Conservation (phyloP, 2,329 filamentous ascomycete genomes). For the Ceratocystiopsis sp. region DNA sequence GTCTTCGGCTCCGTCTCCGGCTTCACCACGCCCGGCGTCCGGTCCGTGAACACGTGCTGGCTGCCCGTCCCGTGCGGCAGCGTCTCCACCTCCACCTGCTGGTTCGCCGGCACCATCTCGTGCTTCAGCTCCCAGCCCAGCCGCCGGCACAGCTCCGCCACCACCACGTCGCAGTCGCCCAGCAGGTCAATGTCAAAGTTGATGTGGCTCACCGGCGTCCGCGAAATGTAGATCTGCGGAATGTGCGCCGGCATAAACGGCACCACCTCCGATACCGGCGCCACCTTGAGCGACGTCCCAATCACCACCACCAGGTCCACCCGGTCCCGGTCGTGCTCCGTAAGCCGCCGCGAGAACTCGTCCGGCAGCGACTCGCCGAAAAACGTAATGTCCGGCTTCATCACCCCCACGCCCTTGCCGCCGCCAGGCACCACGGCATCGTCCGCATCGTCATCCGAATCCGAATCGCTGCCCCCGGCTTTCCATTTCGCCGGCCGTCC, state of each 20-base stretch:
- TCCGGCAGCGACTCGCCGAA: slow-evolving; percentile 84
- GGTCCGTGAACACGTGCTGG: slow-evolving; percentile 24
- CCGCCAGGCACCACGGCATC: slow-evolving; percentile 50
- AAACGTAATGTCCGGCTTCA: slow-evolving; percentile 97
- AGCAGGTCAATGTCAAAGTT: slow-evolving; percentile 93
- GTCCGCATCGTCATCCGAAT: slow-evolving; percentile 16
- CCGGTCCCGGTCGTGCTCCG: slow-evolving; percentile 61
- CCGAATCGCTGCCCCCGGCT: slow-evolving; percentile 23
- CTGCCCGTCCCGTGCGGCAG: slow-evolving; percentile 27
- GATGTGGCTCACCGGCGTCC: slow-evolving; percentile 70
- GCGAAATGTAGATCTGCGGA: slow-evolving; percentile 80
- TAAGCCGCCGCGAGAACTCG: slow-evolving; percentile 63
- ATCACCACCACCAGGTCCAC: slow-evolving; percentile 91
- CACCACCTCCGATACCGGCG: slow-evolving; percentile 83
- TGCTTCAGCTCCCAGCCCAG: slow-evolving; percentile 68
- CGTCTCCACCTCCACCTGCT: slow-evolving; percentile 38
- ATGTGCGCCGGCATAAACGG: slow-evolving; percentile 62
- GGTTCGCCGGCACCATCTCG: slow-evolving; percentile 60
- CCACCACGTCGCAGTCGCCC: slow-evolving; percentile 86
- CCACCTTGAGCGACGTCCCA: slow-evolving; percentile 88
- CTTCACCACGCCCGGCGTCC: slow-evolving; percentile 4
- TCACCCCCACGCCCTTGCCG: slow-evolving; percentile 56
- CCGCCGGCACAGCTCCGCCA: slow-evolving; percentile 68
- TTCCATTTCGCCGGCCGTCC: slow-evolving; percentile 20
- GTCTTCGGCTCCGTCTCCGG: neutral